Conservation (phyloP, 768 basidiomycete species). For the Scleroderma citrinum region DNA sequence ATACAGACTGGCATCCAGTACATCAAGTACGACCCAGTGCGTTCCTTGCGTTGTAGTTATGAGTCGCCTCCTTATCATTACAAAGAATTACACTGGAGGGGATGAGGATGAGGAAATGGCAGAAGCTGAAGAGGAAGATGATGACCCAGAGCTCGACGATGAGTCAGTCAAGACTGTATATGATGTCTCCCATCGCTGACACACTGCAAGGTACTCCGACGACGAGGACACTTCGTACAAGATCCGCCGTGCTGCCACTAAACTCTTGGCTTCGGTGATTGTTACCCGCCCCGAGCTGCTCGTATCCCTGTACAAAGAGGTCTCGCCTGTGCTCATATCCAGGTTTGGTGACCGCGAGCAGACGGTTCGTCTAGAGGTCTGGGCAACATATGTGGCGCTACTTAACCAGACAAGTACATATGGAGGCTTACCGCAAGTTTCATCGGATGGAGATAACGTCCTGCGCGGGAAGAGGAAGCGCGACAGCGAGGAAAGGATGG, state of each 20-base stretch:
- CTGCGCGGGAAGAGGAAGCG: slow-evolving; percentile 68
- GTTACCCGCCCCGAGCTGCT: slow-evolving; percentile 89
- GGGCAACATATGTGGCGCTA: slow-evolving; percentile 77
- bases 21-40: slow-evolving; percentile 91
- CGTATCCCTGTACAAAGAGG: slow-evolving; percentile 67
- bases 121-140: slow-evolving; percentile 60
- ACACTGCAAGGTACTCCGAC: slow-evolving; percentile 72
- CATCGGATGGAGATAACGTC: slow-evolving; percentile 39
- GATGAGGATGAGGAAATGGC: slow-evolving; percentile 59
- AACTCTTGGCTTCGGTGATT: slow-evolving; percentile 79
- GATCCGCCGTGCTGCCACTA: slow-evolving; percentile 89
- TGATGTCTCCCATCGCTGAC: background rate
- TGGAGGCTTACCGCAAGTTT: slow-evolving; percentile 53
- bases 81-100: slow-evolving; percentile 69
- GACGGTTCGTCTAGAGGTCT: slow-evolving; percentile 88
- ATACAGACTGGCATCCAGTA: slow-evolving; percentile 66
- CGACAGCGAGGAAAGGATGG: slow-evolving; percentile 68
- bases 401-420: slow-evolving; percentile 83
- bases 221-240: slow-evolving; percentile 99
- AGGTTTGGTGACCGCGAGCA: slow-evolving; percentile 94
- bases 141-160: slow-evolving; percentile 75
- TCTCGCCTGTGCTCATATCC: slow-evolving; percentile 85
- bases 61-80: slow-evolving; percentile 3
- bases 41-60: background rate
- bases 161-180: slow-evolving; percentile 43